Base-by-base conservation (phyloP, 768 basidiomycete species). In the Termitomyces heimii region DNA sequence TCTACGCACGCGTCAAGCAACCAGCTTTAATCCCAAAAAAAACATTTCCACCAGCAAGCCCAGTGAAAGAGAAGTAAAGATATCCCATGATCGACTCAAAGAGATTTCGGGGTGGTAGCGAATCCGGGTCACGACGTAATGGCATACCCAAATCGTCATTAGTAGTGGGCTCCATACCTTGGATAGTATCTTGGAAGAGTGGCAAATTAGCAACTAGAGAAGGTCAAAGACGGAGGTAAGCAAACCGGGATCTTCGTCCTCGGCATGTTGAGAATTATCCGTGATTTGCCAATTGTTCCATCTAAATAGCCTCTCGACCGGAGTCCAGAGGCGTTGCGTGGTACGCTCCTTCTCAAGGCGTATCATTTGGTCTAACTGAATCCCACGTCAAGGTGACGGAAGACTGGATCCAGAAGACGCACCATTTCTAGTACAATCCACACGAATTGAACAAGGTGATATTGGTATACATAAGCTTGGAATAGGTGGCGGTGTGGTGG, bases 21-120 rank as follows among this genome's bases (percentile, higher is more conserved):
- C 82, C 87, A 3, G 85, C 88, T 68, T 92, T 92, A 56, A 91
- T 52, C 0, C 87, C 88, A 56, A 82, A 92, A 29, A 89, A 66
- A 1, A 75, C 70, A 60, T 91, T 89, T 6, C 88, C 89, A 4
- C 75, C 70, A 4, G 76, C 75, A 0, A 88, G 60, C 0, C 73
- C 71, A 2, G 67, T 68, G 3, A 75, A 59, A 2, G 68, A 58
- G 14, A 70, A 62, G 65, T 85, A 82, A 1, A 82, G 2, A 54
- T 70, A 63, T 46, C 74, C 76, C 77, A 82, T 76, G 0, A 77
- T 56, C 39, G 64, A 70, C 65, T 90, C 86, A 32, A 88, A 69
- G 2, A 60, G 49, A 60, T 88, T 90, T 2, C 74, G 65, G 0
- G 89, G 89, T 1, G 89, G 88, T 0, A 90, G 68, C 0, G 86